Percentiles rank a stretch among this genome's conserved stretches.
These are phyloP conservation scores for Cercis canadensis DNA, from an alignment of 306 rosid species.

Conservation along the genomic window DNA sequence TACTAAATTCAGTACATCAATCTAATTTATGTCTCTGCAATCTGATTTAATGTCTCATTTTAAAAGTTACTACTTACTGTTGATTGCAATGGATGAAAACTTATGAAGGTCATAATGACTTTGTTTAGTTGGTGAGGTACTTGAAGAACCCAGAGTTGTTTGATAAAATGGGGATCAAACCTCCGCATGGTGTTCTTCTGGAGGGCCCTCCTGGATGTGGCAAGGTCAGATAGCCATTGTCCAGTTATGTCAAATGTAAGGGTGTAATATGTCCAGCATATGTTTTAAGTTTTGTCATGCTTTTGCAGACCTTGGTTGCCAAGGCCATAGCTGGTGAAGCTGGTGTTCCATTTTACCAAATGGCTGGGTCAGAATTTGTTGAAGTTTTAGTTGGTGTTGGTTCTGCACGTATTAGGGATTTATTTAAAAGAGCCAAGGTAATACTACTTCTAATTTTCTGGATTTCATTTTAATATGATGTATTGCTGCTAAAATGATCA, in stretches of 20 bases:
- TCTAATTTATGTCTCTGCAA: constrained; percentile 10
- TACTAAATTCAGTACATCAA: neutral
- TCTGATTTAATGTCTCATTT: constrained; percentile 34
- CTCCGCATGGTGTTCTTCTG: constrained; percentile 97
- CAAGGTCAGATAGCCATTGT: constrained; percentile 71
- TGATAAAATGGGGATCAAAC: constrained; percentile 96
- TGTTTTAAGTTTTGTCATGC: constrained; percentile 30
- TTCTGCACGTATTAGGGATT: constrained; percentile 98
- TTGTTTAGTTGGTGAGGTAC: constrained; percentile 92
- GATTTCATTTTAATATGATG: constrained; percentile 23
- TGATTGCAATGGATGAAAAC: constrained; percentile 27
- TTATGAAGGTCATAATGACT: constrained; percentile 38
- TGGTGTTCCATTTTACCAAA: constrained; percentile 98
- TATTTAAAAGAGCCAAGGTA: constrained; percentile 98
- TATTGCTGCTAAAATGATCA: constrained; percentile 37
- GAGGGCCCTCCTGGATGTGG: constrained; percentile 99
- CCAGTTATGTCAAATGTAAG: constrained; percentile 28
- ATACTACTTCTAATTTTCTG: constrained; percentile 36
- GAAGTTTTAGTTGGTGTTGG: constrained; percentile 99
- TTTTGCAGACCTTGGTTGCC: constrained; percentile 92
- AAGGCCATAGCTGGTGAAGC: constrained; percentile 99
- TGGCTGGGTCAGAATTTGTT: constrained; percentile 99
- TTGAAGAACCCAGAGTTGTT: constrained; percentile 93
- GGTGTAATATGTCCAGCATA: constrained; percentile 21
- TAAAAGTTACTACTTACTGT: constrained; percentile 8